Evolutionary conservation across 495 filamentous ascomycete genomes (phyloP), one percentile per base, ranked within the genome.

Genomic region (Chaetomidium leptoderma): DNA sequence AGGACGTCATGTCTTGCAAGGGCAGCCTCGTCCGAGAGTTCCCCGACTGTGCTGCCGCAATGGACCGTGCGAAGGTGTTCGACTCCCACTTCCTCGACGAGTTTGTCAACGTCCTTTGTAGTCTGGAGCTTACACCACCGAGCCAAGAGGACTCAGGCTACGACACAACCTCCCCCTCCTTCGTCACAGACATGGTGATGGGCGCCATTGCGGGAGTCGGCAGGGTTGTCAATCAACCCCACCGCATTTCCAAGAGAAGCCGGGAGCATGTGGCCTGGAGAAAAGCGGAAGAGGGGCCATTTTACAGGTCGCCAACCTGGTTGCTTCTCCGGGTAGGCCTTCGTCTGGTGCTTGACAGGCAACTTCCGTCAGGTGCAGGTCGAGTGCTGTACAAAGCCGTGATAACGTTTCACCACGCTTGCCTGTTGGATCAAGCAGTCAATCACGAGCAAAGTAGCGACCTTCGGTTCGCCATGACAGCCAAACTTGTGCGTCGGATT

Each of bases 231-330:
- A n/a, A n/a, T 0, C 53, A 69, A 0, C 65, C 70, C 0, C 5
- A 47, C 6, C 67, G 72, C 2, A 71, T 87, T 6, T 47, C 57
- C n/a, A 89, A 88, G 62, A 73, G 78, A 47, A 86, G 80, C 16
- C 74, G 82, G 10, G 83, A 89, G 51, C 82, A 87, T 26, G 78
- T 86, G 1, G 43, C 80, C 24, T 86, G 77, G 78, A n/a, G n/a
- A n/a, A n/a, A n/a, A n/a, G n/a, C n/a, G n/a, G n/a, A 2, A 65
- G 2, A 40, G 77, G 23, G 60, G 0, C 82, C 83, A 0, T 88
- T 83, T 78, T 74, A 76, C 9, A 55, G 86, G 32, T 86, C 83
- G 19, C 63, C 82, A 0, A 50, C 81, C 0, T 88, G 85, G 84
- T 66, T 87, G 2, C 68, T 88, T 0, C 45, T 86, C 11, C 81